These are phyloP conservation scores for Chlamydomonas asymmetrica DNA, from an alignment of 139 green algal genomes.

Conservation along the genomic window DNA sequence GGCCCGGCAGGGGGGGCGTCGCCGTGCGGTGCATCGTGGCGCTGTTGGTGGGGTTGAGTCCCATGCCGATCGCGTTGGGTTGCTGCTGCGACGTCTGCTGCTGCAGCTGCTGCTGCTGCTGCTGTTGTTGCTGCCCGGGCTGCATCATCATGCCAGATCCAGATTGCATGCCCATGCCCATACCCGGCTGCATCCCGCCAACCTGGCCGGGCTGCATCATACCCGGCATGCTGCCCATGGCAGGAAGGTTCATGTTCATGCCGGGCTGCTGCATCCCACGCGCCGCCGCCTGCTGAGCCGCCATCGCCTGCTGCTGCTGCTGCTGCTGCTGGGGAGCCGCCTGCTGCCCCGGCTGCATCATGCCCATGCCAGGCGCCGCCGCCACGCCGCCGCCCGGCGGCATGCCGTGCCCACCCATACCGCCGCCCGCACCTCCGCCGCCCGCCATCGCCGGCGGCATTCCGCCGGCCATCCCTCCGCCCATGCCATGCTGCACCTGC, in stretches of 20 bases:
- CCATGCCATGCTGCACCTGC: no score
- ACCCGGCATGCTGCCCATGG: no score
- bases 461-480: no score
- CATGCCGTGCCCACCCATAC: no score
- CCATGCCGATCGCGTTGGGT: no score
- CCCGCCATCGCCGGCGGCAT: no score
- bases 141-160: constrained; percentile 5
- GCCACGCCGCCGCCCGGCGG: neutral
- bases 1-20: no score
- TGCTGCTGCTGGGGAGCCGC: neutral
- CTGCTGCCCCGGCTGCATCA: neutral
- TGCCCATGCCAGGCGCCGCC: neutral
- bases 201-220: constrained; percentile 1
- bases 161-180: constrained; percentile 5
- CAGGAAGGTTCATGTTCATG: neutral
- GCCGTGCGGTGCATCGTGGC: no score
- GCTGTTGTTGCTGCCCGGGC: neutral
- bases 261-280: neutral
- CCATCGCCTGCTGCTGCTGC: constrained; percentile 10
- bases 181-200: neutral
- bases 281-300: neutral
- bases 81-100: neutral
- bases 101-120: neutral
- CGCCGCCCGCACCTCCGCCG: no score
- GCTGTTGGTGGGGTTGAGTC: no score